These are phyloP conservation scores for Suillus weaverae DNA, from an alignment of 768 basidiomycete species.

Conservation along the genomic window DNA sequence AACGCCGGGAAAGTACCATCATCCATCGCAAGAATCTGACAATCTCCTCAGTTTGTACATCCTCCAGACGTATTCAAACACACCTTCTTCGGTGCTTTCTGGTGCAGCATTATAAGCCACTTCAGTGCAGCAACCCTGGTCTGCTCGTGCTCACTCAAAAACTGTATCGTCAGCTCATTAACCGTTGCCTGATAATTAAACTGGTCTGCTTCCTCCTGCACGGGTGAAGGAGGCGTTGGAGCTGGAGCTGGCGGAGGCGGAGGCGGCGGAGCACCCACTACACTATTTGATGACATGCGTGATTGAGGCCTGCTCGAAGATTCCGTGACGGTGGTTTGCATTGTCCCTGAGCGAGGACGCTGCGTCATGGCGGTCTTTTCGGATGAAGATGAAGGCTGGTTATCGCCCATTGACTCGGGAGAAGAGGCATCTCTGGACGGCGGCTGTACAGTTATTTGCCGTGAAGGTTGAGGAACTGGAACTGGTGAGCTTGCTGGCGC, in stretches of 20 bases:
- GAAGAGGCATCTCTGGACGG: slow-evolving; percentile 48
- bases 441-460: slow-evolving; percentile 51
- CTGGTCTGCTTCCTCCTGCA: slow-evolving; percentile 58
- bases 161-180: slow-evolving; percentile 88
- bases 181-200: slow-evolving; percentile 95
- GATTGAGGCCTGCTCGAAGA: slow-evolving; percentile 62
- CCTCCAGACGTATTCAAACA: background rate
- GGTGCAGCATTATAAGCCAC: slow-evolving; percentile 98
- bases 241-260: slow-evolving; percentile 32
- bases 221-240: slow-evolving; percentile 29
- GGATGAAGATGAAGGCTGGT: slow-evolving; percentile 26
- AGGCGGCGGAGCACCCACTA: slow-evolving; percentile 35
- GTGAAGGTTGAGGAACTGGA: slow-evolving; percentile 44
- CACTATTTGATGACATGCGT: slow-evolving; percentile 50
- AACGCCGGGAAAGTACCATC: slow-evolving; percentile 96
- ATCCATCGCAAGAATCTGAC: slow-evolving; percentile 90
- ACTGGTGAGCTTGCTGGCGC: slow-evolving; percentile 55
- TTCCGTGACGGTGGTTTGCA: slow-evolving; percentile 30
- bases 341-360: slow-evolving; percentile 26
- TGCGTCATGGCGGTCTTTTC: slow-evolving; percentile 40
- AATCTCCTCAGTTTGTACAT: slow-evolving; percentile 5
- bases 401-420: slow-evolving; percentile 44
- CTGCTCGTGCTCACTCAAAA: slow-evolving; percentile 95
- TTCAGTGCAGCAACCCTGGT: slow-evolving; percentile 94
- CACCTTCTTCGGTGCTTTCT: slow-evolving; percentile 96